phyloP scores from a whole-genome alignment of 441 rosid species.

The Monsonia emarginata region DNA sequence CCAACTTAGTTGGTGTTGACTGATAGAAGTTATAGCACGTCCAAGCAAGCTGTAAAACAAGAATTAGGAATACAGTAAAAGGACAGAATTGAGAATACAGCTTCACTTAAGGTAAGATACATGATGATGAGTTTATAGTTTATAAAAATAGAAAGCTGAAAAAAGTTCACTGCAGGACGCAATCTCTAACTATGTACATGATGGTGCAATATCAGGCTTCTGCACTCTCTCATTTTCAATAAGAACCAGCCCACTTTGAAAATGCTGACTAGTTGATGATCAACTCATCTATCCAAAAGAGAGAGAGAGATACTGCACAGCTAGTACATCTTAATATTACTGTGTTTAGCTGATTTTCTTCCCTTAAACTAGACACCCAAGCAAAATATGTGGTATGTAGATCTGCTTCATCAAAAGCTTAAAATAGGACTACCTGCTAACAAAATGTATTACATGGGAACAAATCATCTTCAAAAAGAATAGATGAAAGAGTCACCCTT shows the following conservation, averaged over 20 bases:
- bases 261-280: not conserved
- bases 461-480: not conserved
- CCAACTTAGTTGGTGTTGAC: slow-evolving; percentile 81
- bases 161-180: too few species aligned
- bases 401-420: not conserved
- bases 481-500: not conserved
- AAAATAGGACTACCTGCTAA: not conserved
- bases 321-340: not conserved
- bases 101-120: not conserved
- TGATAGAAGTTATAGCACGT: slow-evolving; percentile 92
- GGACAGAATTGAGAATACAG: too few species aligned
- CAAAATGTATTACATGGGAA: not conserved
- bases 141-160: not conserved
- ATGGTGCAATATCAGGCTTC: too few species aligned
- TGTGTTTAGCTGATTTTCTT: not conserved
- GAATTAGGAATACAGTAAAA: slow-evolving; percentile 11
- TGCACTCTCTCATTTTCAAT: not conserved
- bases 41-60: slow-evolving; percentile 71
- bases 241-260: not conserved
- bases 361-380: not conserved
- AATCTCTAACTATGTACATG: too few species aligned
- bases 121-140: not conserved
- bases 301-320: not conserved
- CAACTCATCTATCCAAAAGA: not conserved
- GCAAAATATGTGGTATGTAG: not conserved